Evolutionary conservation across 331 rosid species (phyloP).

Genomic region (Malus hybrid): DNA sequence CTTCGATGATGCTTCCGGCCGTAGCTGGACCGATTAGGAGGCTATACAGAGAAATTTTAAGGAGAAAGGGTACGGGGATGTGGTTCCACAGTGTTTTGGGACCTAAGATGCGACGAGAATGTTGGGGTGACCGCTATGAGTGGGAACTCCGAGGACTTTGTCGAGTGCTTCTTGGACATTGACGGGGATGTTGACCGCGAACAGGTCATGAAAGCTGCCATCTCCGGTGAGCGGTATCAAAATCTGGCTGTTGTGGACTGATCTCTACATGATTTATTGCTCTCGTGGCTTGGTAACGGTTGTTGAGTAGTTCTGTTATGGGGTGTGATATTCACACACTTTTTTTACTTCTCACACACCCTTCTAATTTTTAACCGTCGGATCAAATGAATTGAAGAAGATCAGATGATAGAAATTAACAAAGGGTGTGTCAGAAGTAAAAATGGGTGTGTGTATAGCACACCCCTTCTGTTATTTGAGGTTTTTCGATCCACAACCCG

Average conservation of each 20-base stretch:
- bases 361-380: no score
- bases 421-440: fast-evolving
- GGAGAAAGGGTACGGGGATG: constrained; percentile 44
- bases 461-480: no score
- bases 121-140: constrained; percentile 47
- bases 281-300: no score
- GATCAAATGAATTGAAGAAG: no score
- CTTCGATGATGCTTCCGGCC: constrained; percentile 35
- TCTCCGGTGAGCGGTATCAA: constrained; percentile 37
- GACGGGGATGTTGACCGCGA: constrained; percentile 28
- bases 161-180: constrained; percentile 33
- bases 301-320: no score
- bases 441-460: no score
- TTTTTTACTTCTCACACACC: no score
- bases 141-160: constrained; percentile 49
- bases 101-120: constrained; percentile 11
- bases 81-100: constrained; percentile 56
- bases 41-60: constrained; percentile 38
- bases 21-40: constrained; percentile 42
- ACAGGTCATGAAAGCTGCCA: constrained; percentile 34
- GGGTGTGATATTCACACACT: no score
- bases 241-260: constrained; percentile 39
- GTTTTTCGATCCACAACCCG: no score
- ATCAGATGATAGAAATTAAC: no score
- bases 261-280: not conserved